Evolutionary conservation across 225 moss, liverwort and hornwort genomes (phyloP), one percentile per base, ranked within the genome.

Genomic region (Thuidium tamariscinum): DNA sequence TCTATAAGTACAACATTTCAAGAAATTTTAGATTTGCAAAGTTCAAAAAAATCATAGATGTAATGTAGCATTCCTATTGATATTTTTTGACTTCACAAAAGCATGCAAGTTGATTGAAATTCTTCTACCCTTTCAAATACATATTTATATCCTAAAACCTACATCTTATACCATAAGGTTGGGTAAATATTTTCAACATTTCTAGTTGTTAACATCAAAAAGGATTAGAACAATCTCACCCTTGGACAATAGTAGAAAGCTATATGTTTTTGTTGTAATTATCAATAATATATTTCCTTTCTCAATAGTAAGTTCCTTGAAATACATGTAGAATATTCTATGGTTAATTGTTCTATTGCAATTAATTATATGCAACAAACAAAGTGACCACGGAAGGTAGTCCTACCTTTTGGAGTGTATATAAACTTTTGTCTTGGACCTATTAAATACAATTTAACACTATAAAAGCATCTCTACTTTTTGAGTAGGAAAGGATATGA

Each of bases 401-500:
- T 68, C 69, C 14, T 23, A 23, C 7, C 14, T 69, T 69, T 69
- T 2, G 2, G 39, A 1, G n/a, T 19, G 19, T 68, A 19, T 68
- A 6, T 23, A 29, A 71, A 71, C 26, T 44, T 44, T 9, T n/a
- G n/a, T n/a, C n/a, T n/a, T n/a, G n/a, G 1, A 44, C 29, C 0
- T 71, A 0, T 3, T 6, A 1, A 71, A 44, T 44, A 44, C 0
- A 0, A 29, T 16, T 44, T 6, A 44, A 10, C 3, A 71, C 5
- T 71, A 0, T 44, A n/a, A 63, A 9, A 66, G 21, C 11, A 66
- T 66, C 3, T 20, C 6, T 1, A n/a, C 11, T 36, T 11, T 66
- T 66, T 66, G 6, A 21, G 0, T 66, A 1, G 36, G 6, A 66
- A 36, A 11, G 66, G 6, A 2, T 3, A 0, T 2, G 3, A 5